A percentile compares a stretch with the other conserved stretches of the same genome.
These are phyloP conservation scores for Hansenula lynferdii DNA, from an alignment of 1,139 yeast genomes.

Conservation along the genomic window DNA sequence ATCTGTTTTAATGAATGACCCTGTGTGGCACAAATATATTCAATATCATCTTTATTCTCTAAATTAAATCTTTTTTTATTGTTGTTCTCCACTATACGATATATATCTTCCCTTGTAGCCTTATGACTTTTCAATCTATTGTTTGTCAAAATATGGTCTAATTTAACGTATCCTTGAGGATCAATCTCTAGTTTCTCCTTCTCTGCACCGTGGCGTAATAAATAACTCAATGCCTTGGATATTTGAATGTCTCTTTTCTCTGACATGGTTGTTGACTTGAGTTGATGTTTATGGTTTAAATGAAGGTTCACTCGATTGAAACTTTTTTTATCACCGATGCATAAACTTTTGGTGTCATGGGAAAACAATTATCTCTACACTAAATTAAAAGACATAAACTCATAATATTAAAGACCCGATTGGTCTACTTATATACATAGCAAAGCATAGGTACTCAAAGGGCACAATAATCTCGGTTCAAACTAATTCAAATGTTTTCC, in stretches of 20 bases:
- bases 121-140: slow-evolving; percentile 52
- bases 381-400: too few species aligned
- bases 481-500: slow-evolving; percentile 1
- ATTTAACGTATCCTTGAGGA: slow-evolving; percentile 56
- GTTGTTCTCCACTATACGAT: slow-evolving; percentile 56
- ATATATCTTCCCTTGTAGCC: slow-evolving; percentile 53
- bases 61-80: slow-evolving; percentile 65
- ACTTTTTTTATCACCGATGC: too few species aligned
- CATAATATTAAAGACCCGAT: too few species aligned
- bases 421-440: too few species aligned
- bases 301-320: too few species aligned
- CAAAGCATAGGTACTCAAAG: too few species aligned
- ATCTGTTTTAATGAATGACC: slow-evolving; percentile 73
- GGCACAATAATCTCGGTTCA: too few species aligned
- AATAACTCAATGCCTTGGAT: slow-evolving; percentile 69
- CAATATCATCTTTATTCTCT: slow-evolving; percentile 24
- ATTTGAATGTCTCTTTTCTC: slow-evolving; percentile 46
- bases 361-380: too few species aligned
- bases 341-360: too few species aligned
- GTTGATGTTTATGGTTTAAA: too few species aligned
- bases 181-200: slow-evolving; percentile 65
- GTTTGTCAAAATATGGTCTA: slow-evolving; percentile 50
- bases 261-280: slow-evolving; percentile 4
- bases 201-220: slow-evolving; percentile 82
- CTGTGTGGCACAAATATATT: slow-evolving; percentile 78